phyloP scores from a whole-genome alignment of 2,329 filamentous ascomycete genomes.

The Didymosphaeria variabile region DNA sequence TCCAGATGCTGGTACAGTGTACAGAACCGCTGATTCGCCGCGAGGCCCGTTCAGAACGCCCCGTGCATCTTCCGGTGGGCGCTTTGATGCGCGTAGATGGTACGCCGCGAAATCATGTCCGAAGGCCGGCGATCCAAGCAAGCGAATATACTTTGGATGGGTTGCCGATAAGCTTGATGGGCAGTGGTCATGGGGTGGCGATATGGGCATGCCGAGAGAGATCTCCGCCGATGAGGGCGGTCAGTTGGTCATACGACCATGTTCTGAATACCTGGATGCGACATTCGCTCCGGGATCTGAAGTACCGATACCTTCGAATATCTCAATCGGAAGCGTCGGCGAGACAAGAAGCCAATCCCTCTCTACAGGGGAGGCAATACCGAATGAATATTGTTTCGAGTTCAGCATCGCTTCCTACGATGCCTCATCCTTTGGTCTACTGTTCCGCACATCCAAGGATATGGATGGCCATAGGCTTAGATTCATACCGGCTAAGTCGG shows the following conservation, averaged over 20 bases:
- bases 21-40: conserved; percentile 47
- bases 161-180: conserved; percentile 46
- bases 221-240: conserved; percentile 40
- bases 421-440: conserved; percentile 18
- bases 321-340: neutral
- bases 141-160: conserved; percentile 49
- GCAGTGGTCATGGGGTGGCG: conserved; percentile 53
- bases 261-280: conserved; percentile 14
- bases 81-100: conserved; percentile 50
- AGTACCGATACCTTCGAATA: neutral
- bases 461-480: conserved; percentile 21
- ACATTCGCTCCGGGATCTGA: neutral
- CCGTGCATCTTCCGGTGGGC: conserved; percentile 35
- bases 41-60: conserved; percentile 49
- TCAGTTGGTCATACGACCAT: conserved; percentile 32
- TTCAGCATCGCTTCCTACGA: conserved; percentile 9
- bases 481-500: conserved; percentile 12
- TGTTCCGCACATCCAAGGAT: conserved; percentile 17
- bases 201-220: conserved; percentile 44
- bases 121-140: conserved; percentile 35
- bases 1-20: conserved; percentile 49
- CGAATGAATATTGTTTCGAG: neutral
- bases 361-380: neutral
- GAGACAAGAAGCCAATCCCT: neutral
- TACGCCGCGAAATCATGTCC: conserved; percentile 48